Conservation (phyloP, 257 asterid species). For the Solanum chilense region DNA sequence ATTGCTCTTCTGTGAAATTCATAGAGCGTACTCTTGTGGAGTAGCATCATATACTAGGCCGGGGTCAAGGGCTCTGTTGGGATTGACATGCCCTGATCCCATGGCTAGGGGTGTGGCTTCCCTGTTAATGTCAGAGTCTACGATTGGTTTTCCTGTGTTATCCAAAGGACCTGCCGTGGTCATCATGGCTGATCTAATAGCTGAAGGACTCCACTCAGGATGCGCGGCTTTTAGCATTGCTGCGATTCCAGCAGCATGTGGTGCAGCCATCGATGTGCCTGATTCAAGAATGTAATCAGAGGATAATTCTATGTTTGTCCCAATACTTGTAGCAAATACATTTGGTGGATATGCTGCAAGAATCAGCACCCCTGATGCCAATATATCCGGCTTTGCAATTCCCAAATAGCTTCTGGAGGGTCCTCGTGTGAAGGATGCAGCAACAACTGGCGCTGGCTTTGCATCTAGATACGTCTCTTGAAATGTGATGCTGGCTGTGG, state of each 20-base stretch:
- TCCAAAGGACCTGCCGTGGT: slow-evolving; percentile 5
- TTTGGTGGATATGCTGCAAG: neutral
- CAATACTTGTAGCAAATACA: neutral
- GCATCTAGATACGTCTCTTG: neutral
- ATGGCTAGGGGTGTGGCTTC: slow-evolving; percentile 9
- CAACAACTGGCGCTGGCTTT: neutral
- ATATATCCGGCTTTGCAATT: neutral
- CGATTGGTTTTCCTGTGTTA: slow-evolving; percentile 1
- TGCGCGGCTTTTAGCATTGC: neutral
- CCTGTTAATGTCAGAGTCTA: neutral
- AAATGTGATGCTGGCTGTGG: neutral
- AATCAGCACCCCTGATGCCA: neutral
- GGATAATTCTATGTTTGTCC: neutral
- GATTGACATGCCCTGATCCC: slow-evolving; percentile 16
- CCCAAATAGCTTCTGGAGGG: neutral
- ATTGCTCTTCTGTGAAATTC: slow-evolving; percentile 10
- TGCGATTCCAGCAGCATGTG: slow-evolving; percentile 1
- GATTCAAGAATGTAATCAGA: neutral
- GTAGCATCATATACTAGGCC: slow-evolving; percentile 13
- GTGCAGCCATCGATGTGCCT: slow-evolving; percentile 3
- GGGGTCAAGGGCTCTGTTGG: slow-evolving; percentile 12
- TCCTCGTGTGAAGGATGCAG: neutral
- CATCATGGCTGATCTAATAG: slow-evolving; percentile 12
- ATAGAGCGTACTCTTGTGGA: slow-evolving; percentile 14
- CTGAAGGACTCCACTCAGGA: slow-evolving; percentile 5